phyloP scores from a whole-genome alignment of 768 basidiomycete species.

The Melanogaster broomeanus region DNA sequence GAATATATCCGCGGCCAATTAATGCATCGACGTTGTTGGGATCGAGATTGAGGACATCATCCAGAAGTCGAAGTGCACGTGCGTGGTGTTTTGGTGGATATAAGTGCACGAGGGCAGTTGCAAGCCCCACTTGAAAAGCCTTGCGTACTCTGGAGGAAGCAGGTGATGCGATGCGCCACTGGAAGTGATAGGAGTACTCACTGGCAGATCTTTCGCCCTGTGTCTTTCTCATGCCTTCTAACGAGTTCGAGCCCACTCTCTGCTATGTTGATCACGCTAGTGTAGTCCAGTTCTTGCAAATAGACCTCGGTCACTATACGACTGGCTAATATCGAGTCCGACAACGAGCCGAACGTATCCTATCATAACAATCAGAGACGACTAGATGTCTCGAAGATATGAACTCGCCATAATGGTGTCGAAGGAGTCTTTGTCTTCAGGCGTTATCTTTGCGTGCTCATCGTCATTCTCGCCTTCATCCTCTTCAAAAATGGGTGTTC shows the following conservation, averaged over 20 bases:
- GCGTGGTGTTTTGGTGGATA: conserved; percentile 89
- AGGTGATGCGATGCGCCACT: not conserved
- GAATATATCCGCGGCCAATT: conserved; percentile 74
- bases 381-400: not conserved
- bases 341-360: conserved; percentile 54
- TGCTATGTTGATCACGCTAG: conserved; percentile 67
- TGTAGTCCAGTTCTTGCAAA: conserved; percentile 68
- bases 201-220: conserved; percentile 54
- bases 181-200: conserved; percentile 27
- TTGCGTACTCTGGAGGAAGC: conserved; percentile 52
- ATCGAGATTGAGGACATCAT: conserved; percentile 65
- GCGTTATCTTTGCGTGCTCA: conserved; percentile 5
- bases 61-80: conserved; percentile 73
- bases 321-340: conserved; percentile 65
- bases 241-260: conserved; percentile 70
- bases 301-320: conserved; percentile 69
- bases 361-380: conserved; percentile 29
- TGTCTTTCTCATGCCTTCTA: conserved; percentile 52
- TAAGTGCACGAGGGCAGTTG: conserved; percentile 78
- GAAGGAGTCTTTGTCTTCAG: conserved; percentile 53
- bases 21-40: conserved; percentile 65
- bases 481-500: conserved; percentile 44
- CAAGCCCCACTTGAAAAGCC: conserved; percentile 71
- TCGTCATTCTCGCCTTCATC: conserved; percentile 27
- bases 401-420: conserved; percentile 60